Conservation (phyloP, 768 basidiomycete genomes). For the Naganishia vishniacii region DNA sequence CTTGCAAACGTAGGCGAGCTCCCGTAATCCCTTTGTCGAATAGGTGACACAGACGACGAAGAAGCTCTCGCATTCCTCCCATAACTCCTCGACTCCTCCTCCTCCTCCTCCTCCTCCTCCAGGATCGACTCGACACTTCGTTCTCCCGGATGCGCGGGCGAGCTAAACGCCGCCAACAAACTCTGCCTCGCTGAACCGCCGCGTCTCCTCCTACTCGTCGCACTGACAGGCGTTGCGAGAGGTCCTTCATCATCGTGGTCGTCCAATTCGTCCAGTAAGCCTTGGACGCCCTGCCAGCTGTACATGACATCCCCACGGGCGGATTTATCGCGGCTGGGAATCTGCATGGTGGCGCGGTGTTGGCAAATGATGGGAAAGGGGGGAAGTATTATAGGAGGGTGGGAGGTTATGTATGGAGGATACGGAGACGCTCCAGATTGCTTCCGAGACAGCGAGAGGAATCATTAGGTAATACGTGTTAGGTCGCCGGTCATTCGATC, state of each 20-base stretch:
- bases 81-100: too few relatives aligned
- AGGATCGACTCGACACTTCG: background rate
- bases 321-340: background rate
- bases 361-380: too few relatives aligned
- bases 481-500: too few relatives aligned
- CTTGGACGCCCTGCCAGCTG: slow-evolving; percentile 12
- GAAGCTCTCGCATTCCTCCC: too few relatives aligned
- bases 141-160: background rate
- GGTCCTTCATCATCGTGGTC: background rate
- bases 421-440: too few relatives aligned
- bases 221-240: slow-evolving; percentile 1
- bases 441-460: too few relatives aligned
- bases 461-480: too few relatives aligned
- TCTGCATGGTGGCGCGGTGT: too few relatives aligned
- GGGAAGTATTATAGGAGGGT: too few relatives aligned
- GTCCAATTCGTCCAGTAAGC: slow-evolving; percentile 1
- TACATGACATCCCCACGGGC: background rate
- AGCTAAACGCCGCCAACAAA: slow-evolving; percentile 7
- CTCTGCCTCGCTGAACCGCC: background rate
- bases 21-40: background rate
- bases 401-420: too few relatives aligned
- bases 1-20: background rate
- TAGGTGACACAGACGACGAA: background rate
- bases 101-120: background rate
- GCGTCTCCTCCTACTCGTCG: background rate